Base-by-base conservation (phyloP, 2,329 filamentous ascomycete species). In the Pseudogymnoascus sp. region DNA sequence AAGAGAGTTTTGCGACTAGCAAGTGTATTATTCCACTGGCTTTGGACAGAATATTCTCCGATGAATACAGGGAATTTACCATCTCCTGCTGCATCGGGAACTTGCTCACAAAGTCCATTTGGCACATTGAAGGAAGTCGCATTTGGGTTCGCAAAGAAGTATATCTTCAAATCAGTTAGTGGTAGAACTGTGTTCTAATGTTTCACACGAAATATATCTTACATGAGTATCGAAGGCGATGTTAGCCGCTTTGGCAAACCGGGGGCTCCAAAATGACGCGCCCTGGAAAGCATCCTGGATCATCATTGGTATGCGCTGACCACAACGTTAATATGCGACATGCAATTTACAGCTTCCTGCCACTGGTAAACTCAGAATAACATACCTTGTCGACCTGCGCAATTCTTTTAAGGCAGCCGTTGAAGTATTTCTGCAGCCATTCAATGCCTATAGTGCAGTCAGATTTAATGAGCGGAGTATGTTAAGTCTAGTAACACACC, bases 1-100 rank as follows among this genome's bases (percentile, higher is more conserved):
- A 72, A 70, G 31, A 71, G 65, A 7, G 66, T 70, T 63, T 69
- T 69, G 6, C 73, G 65, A 18, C 66, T 67, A 1, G 65, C 69
- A 23, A 75, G 66, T 7, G 67, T 69, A 65, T 76, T 76, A 61
- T 75, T 73, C 28, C 69, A 68, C 31, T 67, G 64, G 2, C 70
- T 69, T 66, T 76, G 71, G 14, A 75, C 67, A 3, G 69, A 67
- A 72, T 72, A 76, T 64, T 75, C 73, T 21, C 74, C 74, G 12
- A 75, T 68, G 56, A 75, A 75, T 5, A 70, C 68, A 0, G 73
- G 73, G 67, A 74, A 74, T 38, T 70, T 74, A 1, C 56, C 59
- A 60, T 64, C 63, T 3, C 67, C 64, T 12, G 66, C 67, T 14
- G 70, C 59, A 53, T 64, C 66, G n/a, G 62, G 63, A 7, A 69